Conservation (phyloP, 2,329 filamentous ascomycete genomes). For the Monosporascus sp. region DNA sequence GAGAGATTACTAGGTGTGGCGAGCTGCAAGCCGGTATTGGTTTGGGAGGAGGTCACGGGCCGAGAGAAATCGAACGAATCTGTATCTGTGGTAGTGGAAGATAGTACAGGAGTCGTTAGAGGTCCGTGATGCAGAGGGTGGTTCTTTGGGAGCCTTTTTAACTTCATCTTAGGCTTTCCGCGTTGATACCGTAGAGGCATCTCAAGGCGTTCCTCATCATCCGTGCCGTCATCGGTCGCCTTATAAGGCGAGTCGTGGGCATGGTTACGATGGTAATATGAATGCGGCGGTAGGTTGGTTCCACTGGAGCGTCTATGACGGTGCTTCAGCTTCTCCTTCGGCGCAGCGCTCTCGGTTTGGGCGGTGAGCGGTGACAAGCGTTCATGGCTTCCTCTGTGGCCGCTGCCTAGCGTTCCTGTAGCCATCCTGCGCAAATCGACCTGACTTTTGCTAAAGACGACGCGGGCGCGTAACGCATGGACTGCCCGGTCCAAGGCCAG, state of each 20-base stretch:
- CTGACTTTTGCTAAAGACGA: conserved; percentile 64
- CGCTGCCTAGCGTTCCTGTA: conserved; percentile 25
- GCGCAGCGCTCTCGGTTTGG: conserved; percentile 10
- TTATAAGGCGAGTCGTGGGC: conserved; percentile 32
- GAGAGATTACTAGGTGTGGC: conserved; percentile 1
- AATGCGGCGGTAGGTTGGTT: conserved; percentile 37
- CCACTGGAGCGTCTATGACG: conserved; percentile 45
- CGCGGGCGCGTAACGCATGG: conserved; percentile 59
- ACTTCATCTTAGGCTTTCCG: conserved; percentile 32
- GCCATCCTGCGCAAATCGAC: conserved; percentile 50
- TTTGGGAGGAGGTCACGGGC: conserved; percentile 19
- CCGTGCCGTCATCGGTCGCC: conserved; percentile 39
- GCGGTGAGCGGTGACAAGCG: conserved; percentile 9
- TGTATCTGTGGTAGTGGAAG: conserved; percentile 19
- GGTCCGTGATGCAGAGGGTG: conserved; percentile 29
- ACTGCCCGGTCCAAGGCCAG: conserved; percentile 75
- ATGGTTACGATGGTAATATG: conserved; percentile 30
- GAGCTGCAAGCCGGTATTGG: not conserved
- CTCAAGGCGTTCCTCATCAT: conserved; percentile 39
- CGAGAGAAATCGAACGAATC: conserved; percentile 35
- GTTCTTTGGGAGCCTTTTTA: conserved; percentile 37
- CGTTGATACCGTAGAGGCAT: conserved; percentile 30
- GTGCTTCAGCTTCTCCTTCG: conserved; percentile 26
- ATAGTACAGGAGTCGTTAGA: conserved; percentile 20
- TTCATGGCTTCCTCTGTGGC: conserved; percentile 13